Evolutionary conservation across 345 rosid species (phyloP), one percentile per base, ranked within the genome.

Genomic region (Lepidium sativum): DNA sequence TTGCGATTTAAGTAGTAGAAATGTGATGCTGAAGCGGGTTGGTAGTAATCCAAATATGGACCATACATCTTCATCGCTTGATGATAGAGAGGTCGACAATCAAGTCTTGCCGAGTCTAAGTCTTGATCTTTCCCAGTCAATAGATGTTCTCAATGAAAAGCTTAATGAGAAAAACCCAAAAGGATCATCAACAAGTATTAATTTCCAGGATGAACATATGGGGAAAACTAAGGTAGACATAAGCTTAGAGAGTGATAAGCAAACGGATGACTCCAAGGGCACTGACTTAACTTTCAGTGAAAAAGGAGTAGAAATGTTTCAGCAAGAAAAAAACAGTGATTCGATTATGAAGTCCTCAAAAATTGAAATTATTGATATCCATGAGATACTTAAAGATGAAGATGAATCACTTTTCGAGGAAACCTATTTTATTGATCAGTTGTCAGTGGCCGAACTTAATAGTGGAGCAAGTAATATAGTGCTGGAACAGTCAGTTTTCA

Each of bases 41-140:
- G 84, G 81, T 57, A 88, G 84, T 44, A 75, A 77, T 75, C 81
- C 94, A 43, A 79, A 66, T 47, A 59, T 81, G 53, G 68, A 74
- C 43, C 51, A 34, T 33, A 27, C 56, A 14, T 66, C 83, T 59
- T 59, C 76, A 20, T 65, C 51, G 16, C 65, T 81, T 43, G 60
- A 56, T 73, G 87, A 88, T 75, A 61, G 67, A 52, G 77, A 79
- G 68, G 72, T 63, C 14, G 41, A 51, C n/a, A 44, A 67, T 57
- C 83, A 80, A 60, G 65, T 75, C 68, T 68, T 80, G 20, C 76
- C 79, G 25, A 61, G 67, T 69, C 64, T 54, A 42, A 81, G 82
- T 37, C 27, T 80, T 52, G 95, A 86, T 66, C 88, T 88, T 67
- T 79, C 92, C 18, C 75, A 73, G 73, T 91, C 95, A 9, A 65